Base-by-base conservation (phyloP, 2,329 filamentous ascomycete genomes). In the Drechslerella dactyloides region DNA sequence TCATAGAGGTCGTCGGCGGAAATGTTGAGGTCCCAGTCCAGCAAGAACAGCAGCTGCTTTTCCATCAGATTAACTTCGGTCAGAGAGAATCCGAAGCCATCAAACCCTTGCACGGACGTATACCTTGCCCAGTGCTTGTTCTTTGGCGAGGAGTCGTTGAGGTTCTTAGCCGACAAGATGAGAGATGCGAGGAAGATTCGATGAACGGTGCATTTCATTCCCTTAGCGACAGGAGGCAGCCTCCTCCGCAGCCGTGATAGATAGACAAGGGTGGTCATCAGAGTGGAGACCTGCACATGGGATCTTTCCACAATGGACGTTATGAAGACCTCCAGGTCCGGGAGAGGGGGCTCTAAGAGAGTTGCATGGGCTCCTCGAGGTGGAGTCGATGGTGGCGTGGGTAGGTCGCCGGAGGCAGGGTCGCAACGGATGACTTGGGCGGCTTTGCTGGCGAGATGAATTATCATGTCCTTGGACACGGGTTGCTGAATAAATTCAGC, bases 101-200 rank as follows among this genome's bases (percentile, higher is more conserved):
- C 87, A 79, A 84, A 89, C 60, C 85, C 86, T 74, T 84, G 85
- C 76, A 96, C 88, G 77, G 88, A 83, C 70, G 90, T 96, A 84
- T 97, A 99, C 77, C 88, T 89, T 75, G 94, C 93, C 94, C 94
- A 99, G 85, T 99, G 94, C 87, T 97, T 97, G 86, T 99, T 99
- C 88, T 97, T 97, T 74, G 94, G 94, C 11, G 92, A 97, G 73
- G 92, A 96, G 84, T 97, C 94, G 80, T 99, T 97, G 76, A 97
- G 86, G 81, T 97, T 97, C 87, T 99, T 99, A 77, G 94, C 93
- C 1, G 94, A 88, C 51, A 89, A 84, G 78, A 94, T 94, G 75
- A 93, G 87, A 15, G 90, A 84, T 46, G 91, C 93, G 54, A 99
- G 86, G 82, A 99, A 97, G 84, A 99, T 97, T 77, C 94, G 90